Percentiles rank a stretch among this genome's conserved stretches.
phyloP scores from a whole-genome alignment of 2,329 filamentous ascomycete genomes.

The Sclerotinia spermophila region DNA sequence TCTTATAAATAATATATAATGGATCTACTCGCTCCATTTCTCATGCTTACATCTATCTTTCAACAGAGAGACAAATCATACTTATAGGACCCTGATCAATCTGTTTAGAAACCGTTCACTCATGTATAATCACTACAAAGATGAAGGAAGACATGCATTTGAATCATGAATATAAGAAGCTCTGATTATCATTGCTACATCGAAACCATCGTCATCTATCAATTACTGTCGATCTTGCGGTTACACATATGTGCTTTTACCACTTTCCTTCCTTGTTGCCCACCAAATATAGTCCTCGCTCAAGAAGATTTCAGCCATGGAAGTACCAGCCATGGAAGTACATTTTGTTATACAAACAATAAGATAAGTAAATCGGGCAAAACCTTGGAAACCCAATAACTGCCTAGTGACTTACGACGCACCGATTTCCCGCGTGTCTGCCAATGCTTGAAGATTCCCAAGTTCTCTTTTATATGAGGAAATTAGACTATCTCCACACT shows the following conservation, averaged over 20 bases:
- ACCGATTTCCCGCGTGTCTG: neutral
- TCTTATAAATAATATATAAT: neutral
- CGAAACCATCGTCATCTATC: neutral
- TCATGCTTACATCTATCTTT: neutral
- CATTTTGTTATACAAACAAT: neutral
- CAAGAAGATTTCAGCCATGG: too few species aligned
- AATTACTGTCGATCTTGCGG: neutral
- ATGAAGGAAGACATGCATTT: rapidly evolving
- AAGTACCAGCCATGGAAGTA: neutral
- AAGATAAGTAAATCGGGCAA: neutral
- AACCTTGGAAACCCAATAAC: rapidly evolving
- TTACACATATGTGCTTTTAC: neutral
- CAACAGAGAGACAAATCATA: neutral
- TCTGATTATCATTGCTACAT: neutral
- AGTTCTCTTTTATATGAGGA: neutral
- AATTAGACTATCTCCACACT: neutral
- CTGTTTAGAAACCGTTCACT: neutral
- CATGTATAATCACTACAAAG: neutral
- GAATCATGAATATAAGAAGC: rapidly evolving
- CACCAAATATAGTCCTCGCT: too few species aligned
- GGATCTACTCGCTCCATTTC: neutral
- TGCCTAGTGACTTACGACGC: neutral
- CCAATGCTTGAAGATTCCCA: neutral
- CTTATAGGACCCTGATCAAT: too few species aligned
- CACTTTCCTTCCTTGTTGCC: neutral